Base-by-base conservation (phyloP, 2,329 filamentous ascomycete genomes). In the Colletotrichum shisoi region DNA sequence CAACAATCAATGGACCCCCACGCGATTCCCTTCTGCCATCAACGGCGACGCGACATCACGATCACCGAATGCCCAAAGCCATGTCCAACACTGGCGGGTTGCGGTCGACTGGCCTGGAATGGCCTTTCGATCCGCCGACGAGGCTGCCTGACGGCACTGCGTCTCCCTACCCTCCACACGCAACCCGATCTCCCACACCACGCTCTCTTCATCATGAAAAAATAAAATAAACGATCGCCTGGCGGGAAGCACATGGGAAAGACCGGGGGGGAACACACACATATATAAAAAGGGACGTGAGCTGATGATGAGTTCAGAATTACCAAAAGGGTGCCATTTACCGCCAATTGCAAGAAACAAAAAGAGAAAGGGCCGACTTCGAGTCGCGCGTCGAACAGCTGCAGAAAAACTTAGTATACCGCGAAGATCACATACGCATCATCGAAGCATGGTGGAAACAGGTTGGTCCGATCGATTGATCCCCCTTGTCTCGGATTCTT, bases 261-360 rank as follows among this genome's bases (percentile, higher is more conserved):
- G 31, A 34, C 31, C n/a, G n/a, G 31, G 31, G 31, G 31, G 7
- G 7, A 9, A 34, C 6, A 9, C 31, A 34, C 6, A 9, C 31
- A 3, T 34, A 9, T 34, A 34, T 34, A 9, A 9, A 64, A 63
- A 65, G 62, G 65, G 62, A 37, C 54, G 51, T 60, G 54, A 64
- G 65, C 65, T 68, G 65, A 68, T 68, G 54, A 68, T 60, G 54
- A 68, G 49, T 65, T 65, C 65, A 68, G 65, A 68, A 68, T 40
- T 95, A 91, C 75, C 91, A 94, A 80, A 99, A 98, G 81, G 95
- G 97, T 82, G 95, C 95, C 71, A 97, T 99, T 77, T 90, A 92
- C 74, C 92, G 96, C 66, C 94, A 97, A 81, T 97, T 99, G 93
- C 92, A 93, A 76, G 95, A 98, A 80, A 97, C 96, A 80, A 97